A percentile compares a stretch with the other conserved stretches of the same genome.
Evolutionary conservation across 192 early-diverging fungal species (phyloP).

Genomic region (Gigaspora rosea): DNA sequence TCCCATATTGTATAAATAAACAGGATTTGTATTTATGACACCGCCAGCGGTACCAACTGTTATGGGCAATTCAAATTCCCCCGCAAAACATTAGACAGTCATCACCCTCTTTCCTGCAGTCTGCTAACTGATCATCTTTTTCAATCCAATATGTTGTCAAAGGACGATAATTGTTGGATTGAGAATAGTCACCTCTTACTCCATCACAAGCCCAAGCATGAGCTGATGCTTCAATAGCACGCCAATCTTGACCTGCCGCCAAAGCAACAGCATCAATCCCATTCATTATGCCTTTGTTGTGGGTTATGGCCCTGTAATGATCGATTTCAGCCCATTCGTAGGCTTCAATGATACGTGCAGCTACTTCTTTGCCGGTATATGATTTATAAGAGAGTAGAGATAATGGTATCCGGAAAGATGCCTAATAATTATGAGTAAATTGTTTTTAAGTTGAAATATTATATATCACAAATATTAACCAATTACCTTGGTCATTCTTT

Average conservation of each 20-base stretch:
- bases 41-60: constrained; percentile 77
- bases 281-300: constrained; percentile 86
- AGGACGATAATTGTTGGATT: constrained; percentile 56
- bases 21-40: constrained; percentile 71
- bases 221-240: constrained; percentile 71
- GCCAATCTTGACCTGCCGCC: constrained; percentile 79
- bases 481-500: constrained; percentile 61
- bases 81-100: constrained; percentile 57
- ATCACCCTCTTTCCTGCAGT: constrained; percentile 34
- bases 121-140: constrained; percentile 43
- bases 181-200: constrained; percentile 1
- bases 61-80: constrained; percentile 66
- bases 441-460: constrained; percentile 20
- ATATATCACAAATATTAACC: not conserved
- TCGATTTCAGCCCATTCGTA: constrained; percentile 71
- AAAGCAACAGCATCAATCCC: constrained; percentile 77
- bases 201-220: constrained; percentile 64
- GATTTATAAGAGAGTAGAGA: constrained; percentile 65
- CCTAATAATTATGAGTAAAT: constrained; percentile 22
- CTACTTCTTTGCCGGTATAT: constrained; percentile 61
- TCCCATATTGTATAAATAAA: constrained; percentile 66
- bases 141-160: constrained; percentile 78
- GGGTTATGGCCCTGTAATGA: constrained; percentile 70
- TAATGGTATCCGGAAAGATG: constrained; percentile 64
- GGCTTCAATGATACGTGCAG: constrained; percentile 66